Base-by-base conservation (phyloP, 2,329 filamentous ascomycete genomes). In the Cordyceps fumosorosea region DNA sequence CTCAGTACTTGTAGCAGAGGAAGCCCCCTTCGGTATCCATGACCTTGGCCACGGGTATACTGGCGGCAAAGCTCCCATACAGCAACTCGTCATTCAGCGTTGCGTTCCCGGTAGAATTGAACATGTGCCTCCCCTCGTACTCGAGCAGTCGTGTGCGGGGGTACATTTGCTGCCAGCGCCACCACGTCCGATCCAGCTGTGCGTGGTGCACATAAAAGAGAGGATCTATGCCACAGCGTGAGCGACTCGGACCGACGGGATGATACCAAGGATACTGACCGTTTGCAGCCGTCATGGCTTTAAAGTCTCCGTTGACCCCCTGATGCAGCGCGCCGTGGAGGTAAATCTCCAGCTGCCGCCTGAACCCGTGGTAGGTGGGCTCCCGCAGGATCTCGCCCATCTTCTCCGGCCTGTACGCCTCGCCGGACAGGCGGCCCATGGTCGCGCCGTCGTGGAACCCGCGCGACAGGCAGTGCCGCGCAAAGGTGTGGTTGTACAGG, bases 251-350 rank as follows among this genome's bases (percentile, higher is more conserved):
- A 6, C 12, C 3, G 11, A n/a, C n/a, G n/a, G n/a, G n/a, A n/a
- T n/a, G 11, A 11, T 37, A 5, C 5, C 6, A n/a, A 32, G 22
- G 52, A 24, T 5, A 8, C 2, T 52, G 32, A 64, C 64, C 63
- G 24, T 65, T 65, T 3, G 62, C 64, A 26, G 63, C 64, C 5
- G 64, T 57, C 20, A 64, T 60, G 34, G 63, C 62, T 20, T 63
- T 55, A 20, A 64, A 63, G 34, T 64, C 64, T 7, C 64, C 64
- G 42, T 62, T 63, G 14, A 64, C 37, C 5, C 63, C 62, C 14
- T 51, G 55, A 24, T 65, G 63, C 1, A 65, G 44, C 1, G 62
- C 29, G 34, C 54, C 60, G 44, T 65, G 64, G 20, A 65, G 40
- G 18, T 60, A 51, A 11, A 54, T 64, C 22, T 65, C 64, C 16